phyloP scores from a whole-genome alignment of 1,284 basidiomycete genomes.

The Malassezia pachydermatis region DNA sequence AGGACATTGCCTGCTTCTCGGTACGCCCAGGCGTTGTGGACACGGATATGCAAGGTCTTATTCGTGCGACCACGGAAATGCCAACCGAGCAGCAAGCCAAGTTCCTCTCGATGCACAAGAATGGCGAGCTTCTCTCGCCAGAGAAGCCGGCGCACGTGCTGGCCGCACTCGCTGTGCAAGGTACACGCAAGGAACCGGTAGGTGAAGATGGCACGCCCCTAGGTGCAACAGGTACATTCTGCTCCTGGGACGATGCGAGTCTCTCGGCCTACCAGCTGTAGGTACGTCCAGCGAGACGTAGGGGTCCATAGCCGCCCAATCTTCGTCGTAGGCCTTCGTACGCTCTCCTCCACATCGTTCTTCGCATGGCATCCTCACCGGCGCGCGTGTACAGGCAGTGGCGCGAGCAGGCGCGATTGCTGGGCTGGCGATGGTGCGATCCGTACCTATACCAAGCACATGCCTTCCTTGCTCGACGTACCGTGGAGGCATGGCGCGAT shows the following conservation, averaged over 20 bases:
- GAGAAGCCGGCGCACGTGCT: constrained; percentile 61
- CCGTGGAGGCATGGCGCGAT: neutral
- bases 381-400: constrained; percentile 7
- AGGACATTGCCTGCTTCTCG: constrained; percentile 61
- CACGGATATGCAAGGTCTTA: constrained; percentile 49
- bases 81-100: constrained; percentile 52
- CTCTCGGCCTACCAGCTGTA: constrained; percentile 1
- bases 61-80: constrained; percentile 53
- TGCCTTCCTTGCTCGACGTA: constrained; percentile 1
- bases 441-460: constrained; percentile 17
- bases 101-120: constrained; percentile 58
- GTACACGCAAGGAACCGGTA: constrained; percentile 51
- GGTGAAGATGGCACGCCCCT: constrained; percentile 21
- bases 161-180: constrained; percentile 51
- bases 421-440: constrained; percentile 15
- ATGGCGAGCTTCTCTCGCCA: constrained; percentile 56
- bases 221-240: constrained; percentile 56
- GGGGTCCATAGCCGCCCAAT: too few relatives aligned
- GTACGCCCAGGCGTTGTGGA: constrained; percentile 76
- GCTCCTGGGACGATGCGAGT: constrained; percentile 53
- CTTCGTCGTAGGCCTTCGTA: too few relatives aligned
- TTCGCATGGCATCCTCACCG: neutral
- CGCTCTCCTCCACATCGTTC: too few relatives aligned
- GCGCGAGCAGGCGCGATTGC: constrained; percentile 15
- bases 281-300: too few relatives aligned